Percentiles rank a stretch among this genome's conserved stretches.
Evolutionary conservation across 2,329 filamentous ascomycete species (phyloP).

Genomic region (Dothideomycetes sp.): DNA sequence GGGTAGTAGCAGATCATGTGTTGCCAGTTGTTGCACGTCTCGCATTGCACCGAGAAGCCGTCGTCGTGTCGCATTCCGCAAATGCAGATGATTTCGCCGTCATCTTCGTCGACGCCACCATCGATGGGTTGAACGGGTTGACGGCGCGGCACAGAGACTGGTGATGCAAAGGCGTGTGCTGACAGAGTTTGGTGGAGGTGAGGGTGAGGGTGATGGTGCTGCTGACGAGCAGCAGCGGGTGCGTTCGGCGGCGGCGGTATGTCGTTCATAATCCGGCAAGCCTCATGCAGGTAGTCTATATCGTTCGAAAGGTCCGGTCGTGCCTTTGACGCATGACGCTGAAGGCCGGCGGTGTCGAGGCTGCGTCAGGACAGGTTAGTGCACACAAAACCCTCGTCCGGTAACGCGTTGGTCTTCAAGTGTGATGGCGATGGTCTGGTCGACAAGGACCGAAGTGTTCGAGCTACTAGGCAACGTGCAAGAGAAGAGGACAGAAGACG

Average conservation of each 20-base stretch:
- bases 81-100: conserved; percentile 96
- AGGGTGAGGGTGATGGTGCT: conserved; percentile 3
- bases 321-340: conserved; percentile 12
- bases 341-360: conserved; percentile 8
- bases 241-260: conserved; percentile 10
- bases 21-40: conserved; percentile 94
- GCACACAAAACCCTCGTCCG: conserved; percentile 2
- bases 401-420: neutral
- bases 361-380: conserved; percentile 8
- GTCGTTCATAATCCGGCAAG: conserved; percentile 11
- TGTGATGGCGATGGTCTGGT: neutral
- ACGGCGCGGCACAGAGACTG: conserved; percentile 2
- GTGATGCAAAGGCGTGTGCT: neutral
- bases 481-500: neutral
- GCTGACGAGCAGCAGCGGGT: conserved; percentile 9
- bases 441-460: neutral
- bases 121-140: conserved; percentile 2
- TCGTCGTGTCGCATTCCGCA: conserved; percentile 91
- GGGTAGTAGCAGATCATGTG: conserved; percentile 97
- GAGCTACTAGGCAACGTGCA: neutral
- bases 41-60: conserved; percentile 94
- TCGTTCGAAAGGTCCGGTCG: conserved; percentile 7
- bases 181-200: no score
- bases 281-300: conserved; percentile 11
- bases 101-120: conserved; percentile 53